These are phyloP conservation scores for Chrysoporthe deuterocubensis DNA, from an alignment of 2,329 filamentous ascomycete genomes.

Conservation along the genomic window DNA sequence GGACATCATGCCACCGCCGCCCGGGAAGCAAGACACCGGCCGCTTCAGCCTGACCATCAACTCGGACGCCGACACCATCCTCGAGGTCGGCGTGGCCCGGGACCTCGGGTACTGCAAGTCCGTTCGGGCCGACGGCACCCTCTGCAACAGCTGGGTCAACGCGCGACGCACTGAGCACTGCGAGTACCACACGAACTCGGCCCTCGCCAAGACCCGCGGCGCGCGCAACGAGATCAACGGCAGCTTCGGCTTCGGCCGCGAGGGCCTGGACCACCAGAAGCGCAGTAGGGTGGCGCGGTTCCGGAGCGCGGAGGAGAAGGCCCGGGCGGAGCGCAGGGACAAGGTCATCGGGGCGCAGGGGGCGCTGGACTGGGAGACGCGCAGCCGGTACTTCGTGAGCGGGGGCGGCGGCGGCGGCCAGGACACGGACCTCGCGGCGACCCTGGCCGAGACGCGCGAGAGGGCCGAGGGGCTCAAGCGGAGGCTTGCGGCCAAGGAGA, in stretches of 20 bases:
- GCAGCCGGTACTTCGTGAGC: constrained; percentile 59
- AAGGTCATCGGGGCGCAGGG: constrained; percentile 31
- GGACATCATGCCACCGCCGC: constrained; percentile 83
- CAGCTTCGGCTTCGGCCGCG: constrained; percentile 45
- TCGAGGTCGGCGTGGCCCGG: constrained; percentile 83
- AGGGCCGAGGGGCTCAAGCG: constrained; percentile 69
- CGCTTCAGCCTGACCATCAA: constrained; percentile 85
- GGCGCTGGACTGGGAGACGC: constrained; percentile 63
- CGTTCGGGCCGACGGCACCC: constrained; percentile 80
- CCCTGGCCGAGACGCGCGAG: constrained; percentile 57
- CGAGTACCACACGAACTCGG: constrained; percentile 87
- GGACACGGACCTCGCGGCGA: constrained; percentile 35
- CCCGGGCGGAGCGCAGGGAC: constrained; percentile 35
- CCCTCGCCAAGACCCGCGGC: constrained; percentile 69
- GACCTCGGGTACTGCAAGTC: constrained; percentile 90
- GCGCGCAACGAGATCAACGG: constrained; percentile 79
- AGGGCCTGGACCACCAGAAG: constrained; percentile 20
- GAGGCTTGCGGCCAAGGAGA: constrained; percentile 68
- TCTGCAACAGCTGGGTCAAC: constrained; percentile 86
- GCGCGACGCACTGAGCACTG: constrained; percentile 86
- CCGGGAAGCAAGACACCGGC: constrained; percentile 74
- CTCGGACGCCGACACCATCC: constrained; percentile 83
- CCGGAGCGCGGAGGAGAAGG: constrained; percentile 32
- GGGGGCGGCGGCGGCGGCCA: constrained; percentile 46
- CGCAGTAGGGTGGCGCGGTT: constrained; percentile 32